These are phyloP conservation scores for Russula olivacea DNA, from an alignment of 768 basidiomycete genomes.

Conservation along the genomic window DNA sequence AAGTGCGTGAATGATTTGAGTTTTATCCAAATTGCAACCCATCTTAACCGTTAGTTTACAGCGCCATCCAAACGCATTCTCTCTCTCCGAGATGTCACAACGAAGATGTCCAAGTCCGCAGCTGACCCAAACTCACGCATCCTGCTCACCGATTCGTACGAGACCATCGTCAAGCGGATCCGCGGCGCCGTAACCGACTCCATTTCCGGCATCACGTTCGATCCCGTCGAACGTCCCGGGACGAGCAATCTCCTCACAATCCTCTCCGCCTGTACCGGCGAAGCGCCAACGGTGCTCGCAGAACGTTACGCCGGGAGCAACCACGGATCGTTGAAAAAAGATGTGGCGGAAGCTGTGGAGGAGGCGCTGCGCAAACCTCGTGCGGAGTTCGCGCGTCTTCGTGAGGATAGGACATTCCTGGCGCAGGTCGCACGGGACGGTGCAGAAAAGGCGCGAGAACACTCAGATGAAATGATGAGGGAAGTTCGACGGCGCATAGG, in stretches of 20 bases:
- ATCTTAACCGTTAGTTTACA: constrained; percentile 30
- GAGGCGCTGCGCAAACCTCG: constrained; percentile 61
- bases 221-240: constrained; percentile 75
- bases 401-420: constrained; percentile 55
- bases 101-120: constrained; percentile 96
- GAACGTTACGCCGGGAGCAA: constrained; percentile 45
- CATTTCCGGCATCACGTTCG: constrained; percentile 64
- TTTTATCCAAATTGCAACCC: not conserved
- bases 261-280: constrained; percentile 63
- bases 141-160: constrained; percentile 68
- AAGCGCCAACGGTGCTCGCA: constrained; percentile 42
- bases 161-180: constrained; percentile 63
- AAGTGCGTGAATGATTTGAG: constrained; percentile 47
- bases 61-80: constrained; percentile 78
- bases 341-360: constrained; percentile 69
- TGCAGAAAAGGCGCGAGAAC: constrained; percentile 51
- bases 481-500: constrained; percentile 69
- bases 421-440: constrained; percentile 58
- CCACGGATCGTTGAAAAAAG: constrained; percentile 64
- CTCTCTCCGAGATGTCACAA: constrained; percentile 75
- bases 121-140: constrained; percentile 76
- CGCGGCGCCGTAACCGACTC: constrained; percentile 84
- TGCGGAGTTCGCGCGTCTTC: constrained; percentile 59
- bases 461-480: constrained; percentile 57
- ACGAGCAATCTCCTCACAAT: constrained; percentile 78